A percentile compares a stretch with the other conserved stretches of the same genome.
Conservation (phyloP, 2,329 filamentous ascomycete genomes). For the Amesomyces nigricolor region DNA sequence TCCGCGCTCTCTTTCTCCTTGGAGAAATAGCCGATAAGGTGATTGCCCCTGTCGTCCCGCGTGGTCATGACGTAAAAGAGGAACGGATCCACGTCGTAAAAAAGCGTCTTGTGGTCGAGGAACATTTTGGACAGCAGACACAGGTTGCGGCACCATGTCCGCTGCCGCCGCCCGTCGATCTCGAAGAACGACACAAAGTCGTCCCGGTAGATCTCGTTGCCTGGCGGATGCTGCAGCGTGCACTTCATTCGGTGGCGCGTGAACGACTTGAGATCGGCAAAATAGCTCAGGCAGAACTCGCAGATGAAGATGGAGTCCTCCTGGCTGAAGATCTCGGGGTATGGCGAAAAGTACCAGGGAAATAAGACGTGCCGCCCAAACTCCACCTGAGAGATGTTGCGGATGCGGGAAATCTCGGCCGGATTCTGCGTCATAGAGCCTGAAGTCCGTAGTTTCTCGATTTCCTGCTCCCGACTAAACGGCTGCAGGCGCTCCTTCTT, state of each 20-base stretch:
- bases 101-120: constrained; percentile 94
- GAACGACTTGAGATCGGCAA: constrained; percentile 76
- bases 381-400: constrained; percentile 89
- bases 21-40: constrained; percentile 98
- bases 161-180: constrained; percentile 88
- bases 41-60: constrained; percentile 81
- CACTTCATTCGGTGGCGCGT: constrained; percentile 84
- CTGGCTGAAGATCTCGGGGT: constrained; percentile 82
- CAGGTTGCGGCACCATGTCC: constrained; percentile 94
- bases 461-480: constrained; percentile 82
- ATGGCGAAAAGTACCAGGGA: constrained; percentile 98
- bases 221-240: constrained; percentile 83
- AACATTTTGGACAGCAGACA: constrained; percentile 95
- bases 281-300: constrained; percentile 94
- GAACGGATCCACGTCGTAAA: constrained; percentile 99
- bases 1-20: constrained; percentile 98
- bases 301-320: constrained; percentile 92
- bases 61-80: constrained; percentile 97
- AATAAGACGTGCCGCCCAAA: constrained; percentile 90
- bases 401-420: constrained; percentile 89
- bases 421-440: constrained; percentile 99
- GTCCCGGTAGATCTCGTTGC: constrained; percentile 97
- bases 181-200: constrained; percentile 94
- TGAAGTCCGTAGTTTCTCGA: constrained; percentile 88
- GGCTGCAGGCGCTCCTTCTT: constrained; percentile 43